Evolutionary conservation across 495 filamentous ascomycete genomes (phyloP).

Genomic region (Penicillium atrosanguineum): DNA sequence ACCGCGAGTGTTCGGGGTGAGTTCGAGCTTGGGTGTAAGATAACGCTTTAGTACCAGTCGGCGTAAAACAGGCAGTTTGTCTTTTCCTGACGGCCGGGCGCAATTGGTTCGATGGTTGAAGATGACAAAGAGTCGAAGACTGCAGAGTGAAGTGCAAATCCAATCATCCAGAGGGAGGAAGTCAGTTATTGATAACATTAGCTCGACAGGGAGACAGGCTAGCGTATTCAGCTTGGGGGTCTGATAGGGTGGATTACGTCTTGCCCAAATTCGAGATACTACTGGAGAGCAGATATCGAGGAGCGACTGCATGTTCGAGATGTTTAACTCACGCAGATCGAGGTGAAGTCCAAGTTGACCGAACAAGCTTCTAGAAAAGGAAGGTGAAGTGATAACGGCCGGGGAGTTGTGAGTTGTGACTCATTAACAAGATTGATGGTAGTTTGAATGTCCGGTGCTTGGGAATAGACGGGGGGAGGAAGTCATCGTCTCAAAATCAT

Average conservation of each 20-base stretch:
- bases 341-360: background rate
- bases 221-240: background rate
- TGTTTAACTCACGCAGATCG: background rate
- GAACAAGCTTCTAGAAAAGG: too few species aligned
- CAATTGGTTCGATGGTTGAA: background rate
- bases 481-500: too few species aligned
- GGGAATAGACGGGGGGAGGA: too few species aligned
- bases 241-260: background rate
- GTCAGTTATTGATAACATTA: constrained; percentile 5
- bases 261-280: background rate
- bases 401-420: too few species aligned
- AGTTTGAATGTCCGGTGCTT: too few species aligned
- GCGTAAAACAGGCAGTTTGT: background rate
- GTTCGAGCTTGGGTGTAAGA: constrained; percentile 1
- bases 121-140: constrained; percentile 1
- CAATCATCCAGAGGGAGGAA: constrained; percentile 1
- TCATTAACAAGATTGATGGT: too few species aligned
- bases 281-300: background rate
- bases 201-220: constrained; percentile 1
- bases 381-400: too few species aligned
- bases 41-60: background rate
- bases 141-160: constrained; percentile 6
- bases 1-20: background rate
- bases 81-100: background rate
- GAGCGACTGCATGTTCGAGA: background rate